Base-by-base conservation (phyloP, 495 filamentous ascomycete genomes). In the Diplogelasinospora grovesii region DNA sequence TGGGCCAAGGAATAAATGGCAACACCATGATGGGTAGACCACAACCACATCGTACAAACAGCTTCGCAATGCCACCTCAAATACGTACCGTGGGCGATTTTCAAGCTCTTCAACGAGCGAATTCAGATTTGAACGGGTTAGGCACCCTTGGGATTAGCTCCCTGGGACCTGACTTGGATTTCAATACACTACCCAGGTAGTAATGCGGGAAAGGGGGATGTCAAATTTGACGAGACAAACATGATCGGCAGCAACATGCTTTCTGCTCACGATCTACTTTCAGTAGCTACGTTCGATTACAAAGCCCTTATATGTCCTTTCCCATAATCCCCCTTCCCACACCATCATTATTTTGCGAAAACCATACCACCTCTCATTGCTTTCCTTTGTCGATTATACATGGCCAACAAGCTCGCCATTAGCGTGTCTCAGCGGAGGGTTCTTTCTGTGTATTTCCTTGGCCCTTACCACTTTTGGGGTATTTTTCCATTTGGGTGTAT, bases 11-110 rank as follows among this genome's bases (percentile, higher is more conserved):
- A 16, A 35, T 49, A 15, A 40, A 39, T 30, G 56, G 52, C 45
- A 62, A 53, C 28, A 59, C 46, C 18, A 51, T 66, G 47, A 52
- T 72, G 43, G 46, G 52, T 22, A 61, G 67, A 20, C 60, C 61
- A 20, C 51, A 52, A 26, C 59, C 60, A 11, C 67, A 70, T 33
- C 52, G 67, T 18, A 30, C 59, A 9, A 65, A 60, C 28, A 65
- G 60, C 22, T 70, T 65, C 28, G 60, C 68, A 10, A 61, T 66
- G 44, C 45, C 56, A 10, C 58, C 61, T n/a, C 61, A 54, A 31
- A 39, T 66, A 39, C 65, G 65, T 36, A 69, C 68, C 0, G 64
- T 71, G 13, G 65, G 64, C 9, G 68, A 70, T 25, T 71, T 69
- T 42, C 68, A 71, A 8, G 62, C 66, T 2, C 39, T 71, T 6